Evolutionary conservation across 75 land plant species (phyloP), one percentile per base, ranked within the genome.

Genomic region (Pinus taeda): DNA sequence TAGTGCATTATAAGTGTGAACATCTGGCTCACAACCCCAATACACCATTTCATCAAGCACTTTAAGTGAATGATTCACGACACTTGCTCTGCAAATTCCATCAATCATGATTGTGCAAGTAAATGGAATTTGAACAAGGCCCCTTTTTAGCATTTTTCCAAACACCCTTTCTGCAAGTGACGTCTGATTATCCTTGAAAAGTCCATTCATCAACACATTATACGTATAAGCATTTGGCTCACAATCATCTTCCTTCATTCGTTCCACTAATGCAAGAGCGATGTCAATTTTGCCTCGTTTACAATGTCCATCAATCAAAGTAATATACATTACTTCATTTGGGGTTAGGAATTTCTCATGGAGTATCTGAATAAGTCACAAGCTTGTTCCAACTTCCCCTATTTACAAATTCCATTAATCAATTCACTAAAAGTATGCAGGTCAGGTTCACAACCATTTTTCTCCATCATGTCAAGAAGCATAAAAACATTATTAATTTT

Each of bases 231-330:
- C 73, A 45, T 82, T 85, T 75, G 88, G 89, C 2, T 57, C 21
- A 64, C 83, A 85, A 18, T 78, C 85, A 57, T 75, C 67, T 53
- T 11, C 69, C 57, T 59, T 71, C 89, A 91, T 91, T 60, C 75
- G 69, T 14, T 85, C 71, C 72, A 93, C 65, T 53, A 91, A 61
- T 65, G 69, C 63, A 29, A 76, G 64, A 53, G 89, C 93, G 78
- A 15, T 57, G 36, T 82, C 81, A 13, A 82, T 29, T 63, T 76
- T 83, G 18, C 87, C 88, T 6, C 42, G 75, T 30, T 87, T 90
- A 74, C 85, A 85, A 21, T 83, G 81, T 7, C 95, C 97, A 74
- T 90, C 88, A 74, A 94, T 91, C 57, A 94, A 69, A 12, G 90
- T 75, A 59, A 84, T 89, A 81, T 90, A 90, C 5, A 89, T 90